Percentiles rank a stretch among this genome's conserved stretches.
Conservation (phyloP, 2,329 filamentous ascomycete genomes). For the Xylariaceae sp. region DNA sequence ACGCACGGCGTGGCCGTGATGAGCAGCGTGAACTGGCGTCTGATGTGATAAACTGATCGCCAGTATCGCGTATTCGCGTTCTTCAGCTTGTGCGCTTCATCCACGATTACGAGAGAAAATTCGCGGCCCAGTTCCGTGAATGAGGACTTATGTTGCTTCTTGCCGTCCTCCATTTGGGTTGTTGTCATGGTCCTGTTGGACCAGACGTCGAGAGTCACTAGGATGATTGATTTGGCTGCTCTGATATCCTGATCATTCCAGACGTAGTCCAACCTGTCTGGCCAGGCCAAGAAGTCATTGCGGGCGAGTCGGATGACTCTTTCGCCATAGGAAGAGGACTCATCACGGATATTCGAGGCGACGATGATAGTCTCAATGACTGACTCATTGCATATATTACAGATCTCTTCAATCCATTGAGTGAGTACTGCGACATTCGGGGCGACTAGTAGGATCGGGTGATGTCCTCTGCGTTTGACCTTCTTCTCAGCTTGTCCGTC, state of each 20-base stretch:
- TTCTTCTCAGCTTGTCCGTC: no score
- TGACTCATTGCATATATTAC: constrained; percentile 7
- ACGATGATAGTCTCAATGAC: constrained; percentile 15
- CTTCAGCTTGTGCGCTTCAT: constrained; percentile 29
- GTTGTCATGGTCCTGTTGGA: constrained; percentile 17
- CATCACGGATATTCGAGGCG: constrained; percentile 12
- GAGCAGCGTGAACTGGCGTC: constrained; percentile 26
- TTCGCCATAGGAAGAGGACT: neutral
- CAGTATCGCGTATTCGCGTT: constrained; percentile 20
- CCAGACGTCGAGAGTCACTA: constrained; percentile 28
- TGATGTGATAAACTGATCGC: constrained; percentile 22
- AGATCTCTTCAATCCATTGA: constrained; percentile 28
- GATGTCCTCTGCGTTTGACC: constrained; percentile 10
- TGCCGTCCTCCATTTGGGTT: neutral
- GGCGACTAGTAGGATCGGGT: constrained; percentile 25
- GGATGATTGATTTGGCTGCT: constrained; percentile 21
- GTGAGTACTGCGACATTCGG: constrained; percentile 23
- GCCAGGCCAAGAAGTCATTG: constrained; percentile 18
- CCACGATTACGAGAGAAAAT: constrained; percentile 29
- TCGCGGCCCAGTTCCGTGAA: constrained; percentile 16
- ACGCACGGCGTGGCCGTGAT: constrained; percentile 29
- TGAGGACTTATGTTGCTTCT: constrained; percentile 15
- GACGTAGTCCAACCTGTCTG: constrained; percentile 14
- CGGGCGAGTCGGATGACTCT: constrained; percentile 9
- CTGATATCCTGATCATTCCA: constrained; percentile 20